These are phyloP conservation scores for Trichoderma reesei DNA, from an alignment of 495 filamentous ascomycete species.

Conservation along the genomic window DNA sequence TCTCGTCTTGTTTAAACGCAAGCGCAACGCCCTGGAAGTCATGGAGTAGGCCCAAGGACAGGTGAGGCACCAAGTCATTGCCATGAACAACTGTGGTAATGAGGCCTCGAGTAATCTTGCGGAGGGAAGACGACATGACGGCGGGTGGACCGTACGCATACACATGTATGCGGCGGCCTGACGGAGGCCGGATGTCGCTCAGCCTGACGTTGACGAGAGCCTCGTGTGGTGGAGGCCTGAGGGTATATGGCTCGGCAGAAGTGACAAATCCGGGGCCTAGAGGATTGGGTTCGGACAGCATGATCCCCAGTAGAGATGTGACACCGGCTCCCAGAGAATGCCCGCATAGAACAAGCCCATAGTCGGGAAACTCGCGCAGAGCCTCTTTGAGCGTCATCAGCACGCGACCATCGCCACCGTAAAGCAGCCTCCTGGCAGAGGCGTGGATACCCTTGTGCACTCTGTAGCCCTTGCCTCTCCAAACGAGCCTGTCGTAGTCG, in stretches of 20 bases:
- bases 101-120: constrained; percentile 60
- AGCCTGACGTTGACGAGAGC: constrained; percentile 27
- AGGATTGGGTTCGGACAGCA: constrained; percentile 54
- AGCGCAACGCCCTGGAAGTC: constrained; percentile 64
- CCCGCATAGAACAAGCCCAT: constrained; percentile 66
- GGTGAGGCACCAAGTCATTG: constrained; percentile 61
- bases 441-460: constrained; percentile 81
- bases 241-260: constrained; percentile 29
- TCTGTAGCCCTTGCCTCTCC: constrained; percentile 57
- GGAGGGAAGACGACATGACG: constrained; percentile 61
- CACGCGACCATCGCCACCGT: constrained; percentile 54
- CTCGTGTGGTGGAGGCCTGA: constrained; percentile 16
- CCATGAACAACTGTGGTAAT: constrained; percentile 68
- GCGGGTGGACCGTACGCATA: constrained; percentile 72
- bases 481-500: constrained; percentile 63
- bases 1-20: constrained; percentile 61
- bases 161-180: constrained; percentile 62
- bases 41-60: constrained; percentile 65
- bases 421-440: constrained; percentile 59
- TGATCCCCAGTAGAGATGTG: constrained; percentile 61
- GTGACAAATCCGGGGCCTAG: constrained; percentile 36
- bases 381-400: constrained; percentile 61
- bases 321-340: constrained; percentile 72
- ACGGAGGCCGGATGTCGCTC: constrained; percentile 44
- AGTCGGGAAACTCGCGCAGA: constrained; percentile 58